A percentile compares a stretch with the other conserved stretches of the same genome.
These are phyloP conservation scores for Fusarium nematophilum DNA, from an alignment of 2,329 filamentous ascomycete genomes.

Conservation along the genomic window DNA sequence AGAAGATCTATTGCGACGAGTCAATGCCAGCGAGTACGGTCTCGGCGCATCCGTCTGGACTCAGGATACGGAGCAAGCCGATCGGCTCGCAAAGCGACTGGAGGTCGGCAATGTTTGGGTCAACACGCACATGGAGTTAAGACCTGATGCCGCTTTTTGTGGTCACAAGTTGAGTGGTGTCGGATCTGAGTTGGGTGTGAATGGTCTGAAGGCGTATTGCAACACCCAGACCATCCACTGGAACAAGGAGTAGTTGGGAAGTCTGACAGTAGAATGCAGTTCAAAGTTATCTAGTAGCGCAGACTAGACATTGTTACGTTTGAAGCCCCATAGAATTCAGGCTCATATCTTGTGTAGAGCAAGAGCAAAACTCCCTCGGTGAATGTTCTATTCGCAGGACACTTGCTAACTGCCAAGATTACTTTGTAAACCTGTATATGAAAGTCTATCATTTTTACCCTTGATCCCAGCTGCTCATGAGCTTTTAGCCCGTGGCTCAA, in stretches of 20 bases:
- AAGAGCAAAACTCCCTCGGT: too few relatives aligned
- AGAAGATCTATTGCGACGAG: slow-evolving; percentile 65
- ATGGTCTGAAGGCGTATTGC: slow-evolving; percentile 19
- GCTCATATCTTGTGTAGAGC: too few relatives aligned
- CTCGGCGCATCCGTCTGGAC: slow-evolving; percentile 68
- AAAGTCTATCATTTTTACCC: neutral
- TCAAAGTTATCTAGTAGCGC: too few relatives aligned
- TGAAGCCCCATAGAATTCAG: too few relatives aligned
- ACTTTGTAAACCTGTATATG: neutral
- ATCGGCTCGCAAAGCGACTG: slow-evolving; percentile 61
- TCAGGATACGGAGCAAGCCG: slow-evolving; percentile 60
- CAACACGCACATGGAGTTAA: slow-evolving; percentile 50
- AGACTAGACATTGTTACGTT: too few relatives aligned
- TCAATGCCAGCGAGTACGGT: slow-evolving; percentile 62
- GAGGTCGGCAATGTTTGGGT: slow-evolving; percentile 69
- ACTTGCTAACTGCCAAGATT: neutral
- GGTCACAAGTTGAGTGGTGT: slow-evolving; percentile 33
- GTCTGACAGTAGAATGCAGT: too few relatives aligned
- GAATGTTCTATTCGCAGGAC: too few relatives aligned
- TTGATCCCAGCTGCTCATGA: slow-evolving; percentile 1
- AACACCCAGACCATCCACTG: slow-evolving; percentile 14
- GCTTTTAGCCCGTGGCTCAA: slow-evolving; percentile 26
- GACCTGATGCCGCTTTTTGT: slow-evolving; percentile 22
- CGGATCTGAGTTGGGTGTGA: slow-evolving; percentile 23
- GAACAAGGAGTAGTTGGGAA: neutral